phyloP scores from a whole-genome alignment of 345 rosid genomes.

The Boechera stricta region DNA sequence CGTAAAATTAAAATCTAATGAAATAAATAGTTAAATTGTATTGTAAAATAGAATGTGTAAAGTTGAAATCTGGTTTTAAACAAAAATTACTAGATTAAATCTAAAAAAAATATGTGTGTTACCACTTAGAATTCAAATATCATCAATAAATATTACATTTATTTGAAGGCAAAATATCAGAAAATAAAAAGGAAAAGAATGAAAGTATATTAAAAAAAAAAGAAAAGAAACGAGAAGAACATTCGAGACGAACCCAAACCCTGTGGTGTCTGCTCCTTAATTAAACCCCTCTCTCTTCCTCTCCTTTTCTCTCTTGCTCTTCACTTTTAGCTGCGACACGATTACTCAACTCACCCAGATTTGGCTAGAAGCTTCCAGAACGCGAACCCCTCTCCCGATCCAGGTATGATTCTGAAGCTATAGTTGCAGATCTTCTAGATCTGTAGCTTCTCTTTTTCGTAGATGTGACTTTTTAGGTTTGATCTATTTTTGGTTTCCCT shows the following conservation, averaged over 20 bases:
- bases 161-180: not conserved
- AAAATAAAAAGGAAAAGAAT: not conserved
- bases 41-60: no score
- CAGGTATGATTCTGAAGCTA: constrained; percentile 45
- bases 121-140: no score
- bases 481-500: constrained; percentile 23
- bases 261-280: constrained; percentile 17
- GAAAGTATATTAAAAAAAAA: not conserved
- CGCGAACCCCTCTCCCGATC: constrained; percentile 18
- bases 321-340: not conserved
- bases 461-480: not conserved
- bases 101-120: no score
- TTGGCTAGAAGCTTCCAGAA: constrained; percentile 39
- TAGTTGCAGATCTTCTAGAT: constrained; percentile 32
- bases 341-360: not conserved
- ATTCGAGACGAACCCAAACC: constrained; percentile 45
- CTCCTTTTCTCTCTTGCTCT: not conserved
- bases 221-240: constrained; percentile 22
- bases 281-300: constrained; percentile 5
- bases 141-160: no score
- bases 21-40: no score
- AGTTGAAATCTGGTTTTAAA: no score
- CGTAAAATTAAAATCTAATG: no score
- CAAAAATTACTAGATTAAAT: no score
- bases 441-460: constrained; percentile 26